Evolutionary conservation across 2,329 filamentous ascomycete genomes (phyloP).

Genomic region (Trichophyton mentagrophytes): DNA sequence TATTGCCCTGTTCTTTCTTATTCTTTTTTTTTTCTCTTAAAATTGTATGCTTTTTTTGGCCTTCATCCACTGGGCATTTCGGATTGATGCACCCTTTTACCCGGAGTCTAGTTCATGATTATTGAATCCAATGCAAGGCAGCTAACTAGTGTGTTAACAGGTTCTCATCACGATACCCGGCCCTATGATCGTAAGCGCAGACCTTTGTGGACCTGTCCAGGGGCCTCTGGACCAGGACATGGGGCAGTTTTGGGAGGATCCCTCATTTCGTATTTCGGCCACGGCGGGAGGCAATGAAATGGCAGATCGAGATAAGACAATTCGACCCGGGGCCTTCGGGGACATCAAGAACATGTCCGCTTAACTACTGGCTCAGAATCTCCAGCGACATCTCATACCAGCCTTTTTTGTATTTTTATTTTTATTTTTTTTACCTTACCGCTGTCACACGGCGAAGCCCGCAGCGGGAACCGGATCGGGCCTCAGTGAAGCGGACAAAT

Average conservation of each 20-base stretch:
- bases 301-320: neutral
- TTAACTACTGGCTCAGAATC: neutral
- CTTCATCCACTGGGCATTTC: neutral
- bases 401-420: too few relatives aligned
- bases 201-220: neutral
- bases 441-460: slow-evolving; percentile 3
- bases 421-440: neutral
- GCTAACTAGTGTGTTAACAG: neutral
- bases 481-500: slow-evolving; percentile 1
- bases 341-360: neutral
- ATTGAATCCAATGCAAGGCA: neutral
- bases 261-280: neutral
- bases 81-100: neutral
- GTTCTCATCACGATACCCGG: neutral
- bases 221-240: neutral
- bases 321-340: neutral
- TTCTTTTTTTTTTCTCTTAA: neutral
- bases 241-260: neutral
- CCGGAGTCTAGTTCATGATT: neutral
- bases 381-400: neutral
- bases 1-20: neutral
- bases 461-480: neutral
- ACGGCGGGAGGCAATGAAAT: neutral
- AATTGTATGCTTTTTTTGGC: neutral
- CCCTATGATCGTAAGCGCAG: neutral